Evolutionary conservation across 208 protist genomes (phyloP).

Genomic region (Trypanosoma melophagium): DNA sequence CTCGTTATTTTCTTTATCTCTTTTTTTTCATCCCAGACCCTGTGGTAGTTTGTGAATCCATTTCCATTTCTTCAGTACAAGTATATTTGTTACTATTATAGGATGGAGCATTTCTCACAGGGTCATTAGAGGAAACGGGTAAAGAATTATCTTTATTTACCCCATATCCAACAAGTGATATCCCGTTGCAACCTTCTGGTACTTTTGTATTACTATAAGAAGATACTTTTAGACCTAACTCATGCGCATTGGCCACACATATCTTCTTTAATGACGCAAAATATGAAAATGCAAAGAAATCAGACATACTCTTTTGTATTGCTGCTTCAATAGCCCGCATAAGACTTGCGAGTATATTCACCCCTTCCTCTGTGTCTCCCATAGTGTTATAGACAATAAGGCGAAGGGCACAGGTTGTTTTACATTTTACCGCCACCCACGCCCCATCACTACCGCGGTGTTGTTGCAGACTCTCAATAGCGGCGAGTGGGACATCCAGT

Average conservation of each 20-base stretch:
- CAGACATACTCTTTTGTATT: background rate
- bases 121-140: too few species aligned
- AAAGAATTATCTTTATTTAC: too few species aligned
- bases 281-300: slow-evolving; percentile 24
- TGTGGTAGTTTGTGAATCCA: too few species aligned
- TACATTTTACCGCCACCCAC: slow-evolving; percentile 12
- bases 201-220: background rate
- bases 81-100: too few species aligned
- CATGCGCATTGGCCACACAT: background rate
- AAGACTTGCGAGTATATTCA: background rate
- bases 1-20: too few species aligned
- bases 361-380: background rate
- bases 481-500: slow-evolving; percentile 12
- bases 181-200: background rate
- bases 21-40: too few species aligned
- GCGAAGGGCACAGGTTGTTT: slow-evolving; percentile 13
- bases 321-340: slow-evolving; percentile 11
- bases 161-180: too few species aligned
- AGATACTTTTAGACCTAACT: background rate
- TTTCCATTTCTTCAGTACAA: too few species aligned
- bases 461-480: slow-evolving; percentile 14
- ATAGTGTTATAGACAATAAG: background rate
- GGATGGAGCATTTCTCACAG: too few species aligned
- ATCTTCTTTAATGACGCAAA: slow-evolving; percentile 1
- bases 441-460: background rate